Base-by-base conservation (phyloP, 1,139 yeast genomes). In the Yamadazyma songkhlaensis region DNA sequence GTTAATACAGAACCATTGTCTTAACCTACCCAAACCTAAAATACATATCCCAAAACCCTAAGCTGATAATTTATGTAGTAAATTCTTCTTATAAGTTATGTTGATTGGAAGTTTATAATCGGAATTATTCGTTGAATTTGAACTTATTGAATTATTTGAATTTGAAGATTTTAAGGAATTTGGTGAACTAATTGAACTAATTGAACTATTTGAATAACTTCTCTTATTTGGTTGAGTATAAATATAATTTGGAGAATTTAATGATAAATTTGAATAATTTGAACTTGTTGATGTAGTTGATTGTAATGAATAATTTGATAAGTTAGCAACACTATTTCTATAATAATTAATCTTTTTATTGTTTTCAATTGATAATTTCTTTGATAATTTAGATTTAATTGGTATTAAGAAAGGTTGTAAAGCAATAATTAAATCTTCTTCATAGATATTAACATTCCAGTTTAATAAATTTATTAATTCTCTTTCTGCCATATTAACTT, bases 401-500 rank as follows among this genome's bases (percentile, higher is more conserved):
- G 88, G 84, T 22, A 72, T 65, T 42, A 92, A 66, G 65, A 92
- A 87, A 30, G 90, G 90, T 37, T 84, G 79, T 41, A 90, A 72
- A 12, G 81, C 81, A 36, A 70, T 63, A 40, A 79, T 67, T 45
- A 92, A 72, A 52, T 92, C 97, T 34, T 75, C 72, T 50, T 79
- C 81, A 32, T 77, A 66, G 40, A 92, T 79, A 32, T 75, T 67
- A 38, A 90, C 66, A 53, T 87, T 81, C 97, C 97, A 92, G 50
- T 86, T 83, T 43, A 92, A 74, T 48, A 88, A 79, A 35, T 76
- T 78, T 38, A 90, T 77, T 48, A 92, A 70, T 62, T 92, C 97
- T 49, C 89, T 74, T 64, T 92, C 98, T 54, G 95, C 87, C 56
- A 89, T 79, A 62, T 92, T 92, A 41, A 92, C 90, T 55, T 92